A percentile compares a stretch with the other conserved stretches of the same genome.
Evolutionary conservation across 331 rosid species (phyloP).

Genomic region (Quercus lobata): DNA sequence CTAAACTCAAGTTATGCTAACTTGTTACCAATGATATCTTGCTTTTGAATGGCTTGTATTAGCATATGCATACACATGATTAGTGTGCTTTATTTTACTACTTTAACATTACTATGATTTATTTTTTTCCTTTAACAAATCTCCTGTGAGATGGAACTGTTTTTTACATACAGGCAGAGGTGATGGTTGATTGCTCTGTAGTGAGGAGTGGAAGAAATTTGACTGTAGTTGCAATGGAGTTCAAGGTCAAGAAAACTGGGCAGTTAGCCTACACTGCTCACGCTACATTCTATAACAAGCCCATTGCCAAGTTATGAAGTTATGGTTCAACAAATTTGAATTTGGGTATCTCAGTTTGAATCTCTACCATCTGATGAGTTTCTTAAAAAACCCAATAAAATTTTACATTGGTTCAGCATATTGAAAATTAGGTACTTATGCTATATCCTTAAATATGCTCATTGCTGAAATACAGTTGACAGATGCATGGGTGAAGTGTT

Average conservation of each 20-base stretch:
- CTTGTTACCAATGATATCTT: not conserved
- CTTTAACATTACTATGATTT: not conserved
- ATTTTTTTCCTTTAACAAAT: not conserved
- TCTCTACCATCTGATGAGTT: too few relatives aligned
- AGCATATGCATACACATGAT: not conserved
- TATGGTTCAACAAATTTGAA: too few relatives aligned
- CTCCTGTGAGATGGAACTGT: not conserved
- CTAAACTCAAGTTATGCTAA: not conserved
- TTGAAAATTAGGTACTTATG: too few relatives aligned
- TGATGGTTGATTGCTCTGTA: constrained; percentile 47
- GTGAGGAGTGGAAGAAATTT: constrained; percentile 72
- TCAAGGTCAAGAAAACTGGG: constrained; percentile 48
- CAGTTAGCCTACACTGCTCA: constrained; percentile 51
- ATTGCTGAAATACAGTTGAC: too few relatives aligned
- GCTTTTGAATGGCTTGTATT: not conserved
- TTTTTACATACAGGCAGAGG: constrained; percentile 50
- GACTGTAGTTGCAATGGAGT: constrained; percentile 51
- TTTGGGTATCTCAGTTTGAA: too few relatives aligned
- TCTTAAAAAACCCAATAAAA: too few relatives aligned
- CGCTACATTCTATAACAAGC: constrained; percentile 71
- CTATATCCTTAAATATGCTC: too few relatives aligned
- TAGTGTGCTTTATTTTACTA: not conserved
- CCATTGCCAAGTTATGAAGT: constrained; percentile 53
- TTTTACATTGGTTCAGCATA: too few relatives aligned
- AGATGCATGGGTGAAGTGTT: too few relatives aligned